Base-by-base conservation (phyloP, 768 basidiomycete genomes). In the Panus rudis region DNA sequence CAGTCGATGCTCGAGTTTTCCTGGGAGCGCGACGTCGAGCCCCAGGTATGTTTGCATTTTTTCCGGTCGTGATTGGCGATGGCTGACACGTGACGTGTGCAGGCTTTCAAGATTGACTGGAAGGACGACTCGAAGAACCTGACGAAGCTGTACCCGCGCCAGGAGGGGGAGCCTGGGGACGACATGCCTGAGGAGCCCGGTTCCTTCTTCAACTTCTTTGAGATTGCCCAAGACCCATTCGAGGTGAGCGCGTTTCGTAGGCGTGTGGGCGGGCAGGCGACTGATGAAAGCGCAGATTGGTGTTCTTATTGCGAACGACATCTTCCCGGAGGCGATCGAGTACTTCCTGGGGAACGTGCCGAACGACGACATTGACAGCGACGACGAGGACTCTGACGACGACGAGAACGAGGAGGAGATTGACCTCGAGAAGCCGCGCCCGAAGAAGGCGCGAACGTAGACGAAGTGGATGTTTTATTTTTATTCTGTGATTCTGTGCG, bases 141-240 rank as follows among this genome's bases (percentile, higher is more conserved):
- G 58, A 87, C 85, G 19, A 87, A 88, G 59, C 52, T 82, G 42
- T 82, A 91, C 60, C 86, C 88, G 28, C 78, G 81, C 25, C 72
- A 77, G 42, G 53, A 59, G 24, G 79, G 70, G 39, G 79, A 78
- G 7, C 76, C 74, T 20, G 85, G 84, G 14, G 74, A 77, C 20
- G 81, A 82, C 24, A 52, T 73, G 41, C 66, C 72, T 31, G 69
- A 75, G 20, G 89, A 92, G 38, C 64, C 73, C 38, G 89, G 89
- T 43, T 87, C 81, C 57, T 89, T 92, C 70, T 92, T 92, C 75
- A 89, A 90, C 67, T 83, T 84, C 58, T 90, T 92, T 48, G 88
- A 85, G 63, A 57, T 71, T 48, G 69, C 71, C 10, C 57, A 66
- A 28, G 88, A 90, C 56, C 72, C 76, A 12, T 75, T 70, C 48